Evolutionary conservation across 2,329 filamentous ascomycete genomes (phyloP).

Genomic region (Colletotrichum aenigma): DNA sequence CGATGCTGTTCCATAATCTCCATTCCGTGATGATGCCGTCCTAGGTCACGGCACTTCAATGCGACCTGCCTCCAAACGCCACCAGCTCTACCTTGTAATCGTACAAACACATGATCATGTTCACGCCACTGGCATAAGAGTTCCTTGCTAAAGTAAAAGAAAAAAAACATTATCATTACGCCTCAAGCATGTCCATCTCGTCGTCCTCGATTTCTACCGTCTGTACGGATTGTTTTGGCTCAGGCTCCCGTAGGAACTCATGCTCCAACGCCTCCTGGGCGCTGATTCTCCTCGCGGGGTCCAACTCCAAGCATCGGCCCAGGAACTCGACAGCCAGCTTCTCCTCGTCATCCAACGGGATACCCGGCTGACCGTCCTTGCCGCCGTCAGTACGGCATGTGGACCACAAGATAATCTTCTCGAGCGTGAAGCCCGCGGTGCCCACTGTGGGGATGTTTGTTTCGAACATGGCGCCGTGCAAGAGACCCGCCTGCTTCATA

Average conservation of each 20-base stretch:
- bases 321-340: constrained; percentile 76
- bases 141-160: neutral
- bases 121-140: neutral
- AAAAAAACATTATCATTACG: constrained; percentile 10
- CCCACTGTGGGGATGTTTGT: constrained; percentile 92
- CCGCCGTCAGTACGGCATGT: constrained; percentile 74
- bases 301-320: constrained; percentile 74
- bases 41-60: neutral
- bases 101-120: neutral
- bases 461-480: constrained; percentile 92
- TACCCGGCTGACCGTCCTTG: constrained; percentile 46
- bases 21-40: neutral
- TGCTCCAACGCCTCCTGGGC: constrained; percentile 76
- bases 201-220: constrained; percentile 48
- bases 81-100: neutral
- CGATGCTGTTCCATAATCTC: neutral
- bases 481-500: constrained; percentile 81
- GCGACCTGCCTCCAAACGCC: neutral
- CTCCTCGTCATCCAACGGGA: constrained; percentile 68
- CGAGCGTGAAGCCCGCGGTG: constrained; percentile 81
- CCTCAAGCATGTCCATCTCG: constrained; percentile 54
- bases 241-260: constrained; percentile 63
- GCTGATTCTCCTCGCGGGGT: constrained; percentile 75
- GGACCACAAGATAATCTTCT: constrained; percentile 96
- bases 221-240: constrained; percentile 26